A percentile compares a stretch with the other conserved stretches of the same genome.
phyloP scores from a whole-genome alignment of 768 basidiomycete species.

The Neoboletus brunneissimus region DNA sequence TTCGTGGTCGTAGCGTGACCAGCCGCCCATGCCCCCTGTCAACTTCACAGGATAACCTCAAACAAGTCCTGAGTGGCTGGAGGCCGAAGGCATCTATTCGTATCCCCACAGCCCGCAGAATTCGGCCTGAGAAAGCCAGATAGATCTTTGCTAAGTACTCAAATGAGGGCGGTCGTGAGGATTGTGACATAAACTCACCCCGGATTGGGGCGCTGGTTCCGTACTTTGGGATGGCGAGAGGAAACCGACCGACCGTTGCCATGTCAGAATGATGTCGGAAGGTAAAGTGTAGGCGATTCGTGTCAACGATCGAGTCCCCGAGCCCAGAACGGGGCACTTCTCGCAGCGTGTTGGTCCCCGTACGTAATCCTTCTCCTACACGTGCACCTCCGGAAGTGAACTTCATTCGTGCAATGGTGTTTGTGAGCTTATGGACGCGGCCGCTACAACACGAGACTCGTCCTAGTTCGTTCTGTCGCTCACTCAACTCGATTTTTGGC shows the following conservation, averaged over 20 bases:
- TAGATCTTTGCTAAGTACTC: conserved; percentile 15
- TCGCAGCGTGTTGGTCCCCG: conserved; percentile 21
- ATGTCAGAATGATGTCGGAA: conserved; percentile 17
- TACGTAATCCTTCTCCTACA: conserved; percentile 27
- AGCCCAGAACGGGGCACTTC: conserved; percentile 22
- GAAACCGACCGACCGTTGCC: conserved; percentile 22
- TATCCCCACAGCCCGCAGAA: conserved; percentile 24
- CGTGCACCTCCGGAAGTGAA: conserved; percentile 28
- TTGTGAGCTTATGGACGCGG: conserved; percentile 9
- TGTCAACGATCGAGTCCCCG: conserved; percentile 29
- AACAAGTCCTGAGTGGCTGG: conserved; percentile 13
- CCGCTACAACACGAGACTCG: conserved; percentile 17
- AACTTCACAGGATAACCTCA: conserved; percentile 19
- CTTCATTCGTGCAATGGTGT: conserved; percentile 13
- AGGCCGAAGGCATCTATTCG: conserved; percentile 23
- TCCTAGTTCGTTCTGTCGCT: conserved; percentile 14
- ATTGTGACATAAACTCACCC: conserved; percentile 24
- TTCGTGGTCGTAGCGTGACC: conserved; percentile 16
- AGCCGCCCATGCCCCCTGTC: conserved; percentile 18
- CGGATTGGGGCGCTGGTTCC: conserved; percentile 11
- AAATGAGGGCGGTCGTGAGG: conserved; percentile 16
- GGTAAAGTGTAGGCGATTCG: conserved; percentile 16
- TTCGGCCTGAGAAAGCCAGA: conserved; percentile 23
- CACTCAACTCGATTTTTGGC: conserved; percentile 1
- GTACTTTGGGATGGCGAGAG: conserved; percentile 4